These are phyloP conservation scores for Pyrenula massariospora DNA, from an alignment of 495 filamentous ascomycete species.

Conservation along the genomic window DNA sequence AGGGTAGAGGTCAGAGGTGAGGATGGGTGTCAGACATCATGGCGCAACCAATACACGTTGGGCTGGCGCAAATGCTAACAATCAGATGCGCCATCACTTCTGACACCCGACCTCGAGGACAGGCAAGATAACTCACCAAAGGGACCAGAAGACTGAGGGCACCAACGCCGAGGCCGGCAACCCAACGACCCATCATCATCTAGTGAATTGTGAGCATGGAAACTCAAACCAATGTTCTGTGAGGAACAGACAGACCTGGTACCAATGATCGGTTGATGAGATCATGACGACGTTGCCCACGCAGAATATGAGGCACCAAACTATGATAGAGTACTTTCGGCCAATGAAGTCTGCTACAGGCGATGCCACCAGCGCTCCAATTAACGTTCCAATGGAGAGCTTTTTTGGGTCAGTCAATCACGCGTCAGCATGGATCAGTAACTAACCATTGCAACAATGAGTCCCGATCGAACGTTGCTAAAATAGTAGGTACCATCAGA, in stretches of 20 bases:
- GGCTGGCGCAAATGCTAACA: too few relatives aligned
- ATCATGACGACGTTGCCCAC: conserved; percentile 62
- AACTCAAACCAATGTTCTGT: background rate
- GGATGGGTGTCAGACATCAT: too few relatives aligned
- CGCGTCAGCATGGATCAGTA: too few relatives aligned
- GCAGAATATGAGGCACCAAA: conserved; percentile 51
- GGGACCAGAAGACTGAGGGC: conserved; percentile 59
- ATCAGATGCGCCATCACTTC: too few relatives aligned
- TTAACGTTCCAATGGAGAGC: conserved; percentile 55
- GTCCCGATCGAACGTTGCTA: conserved; percentile 41
- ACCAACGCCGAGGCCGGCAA: conserved; percentile 61
- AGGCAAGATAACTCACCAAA: too few relatives aligned
- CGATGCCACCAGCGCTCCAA: conserved; percentile 53
- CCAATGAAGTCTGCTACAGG: conserved; percentile 43
- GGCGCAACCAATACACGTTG: too few relatives aligned
- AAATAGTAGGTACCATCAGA: conserved; percentile 25
- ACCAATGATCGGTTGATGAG: conserved; percentile 41
- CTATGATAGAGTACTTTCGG: conserved; percentile 36
- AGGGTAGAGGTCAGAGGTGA: too few relatives aligned
- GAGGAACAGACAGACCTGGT: conserved; percentile 42
- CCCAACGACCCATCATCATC: conserved; percentile 32
- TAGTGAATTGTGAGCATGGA: background rate
- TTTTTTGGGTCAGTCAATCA: conserved; percentile 8
- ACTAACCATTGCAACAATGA: conserved; percentile 44
- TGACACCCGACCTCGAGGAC: too few relatives aligned